Conservation (phyloP, 2,329 filamentous ascomycete genomes). For the Penicillium sp. region DNA sequence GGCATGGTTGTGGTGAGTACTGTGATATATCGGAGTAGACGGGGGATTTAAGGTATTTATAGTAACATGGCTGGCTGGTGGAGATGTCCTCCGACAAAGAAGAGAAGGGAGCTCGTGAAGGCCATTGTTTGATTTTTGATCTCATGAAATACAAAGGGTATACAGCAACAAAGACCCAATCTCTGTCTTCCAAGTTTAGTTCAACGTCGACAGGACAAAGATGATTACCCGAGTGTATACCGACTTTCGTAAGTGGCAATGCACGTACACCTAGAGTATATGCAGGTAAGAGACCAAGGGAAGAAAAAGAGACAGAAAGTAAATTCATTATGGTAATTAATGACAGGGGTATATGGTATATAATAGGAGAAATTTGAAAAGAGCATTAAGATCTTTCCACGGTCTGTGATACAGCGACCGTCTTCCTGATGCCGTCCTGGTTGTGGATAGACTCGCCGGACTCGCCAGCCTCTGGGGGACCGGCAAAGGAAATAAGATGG, state of each 20-base stretch:
- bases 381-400: conserved; percentile 7
- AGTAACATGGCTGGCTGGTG: neutral
- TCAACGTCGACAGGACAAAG: neutral
- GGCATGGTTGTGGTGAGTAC: neutral
- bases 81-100: neutral
- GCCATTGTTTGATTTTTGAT: neutral
- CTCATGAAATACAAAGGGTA: neutral
- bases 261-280: too few species aligned
- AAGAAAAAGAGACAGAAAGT: neutral
- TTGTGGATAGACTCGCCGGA: conserved; percentile 1
- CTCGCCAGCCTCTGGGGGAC: conserved; percentile 16
- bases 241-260: neutral
- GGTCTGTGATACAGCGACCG: conserved; percentile 18
- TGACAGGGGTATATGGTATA: conserved; percentile 1
- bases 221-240: neutral
- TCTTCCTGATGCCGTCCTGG: conserved; percentile 19
- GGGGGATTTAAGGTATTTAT: neutral
- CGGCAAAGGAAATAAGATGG: conserved; percentile 31
- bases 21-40: neutral
- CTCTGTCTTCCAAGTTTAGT: neutral
- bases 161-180: neutral
- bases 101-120: neutral
- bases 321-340: conserved; percentile 2
- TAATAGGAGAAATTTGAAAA: neutral
- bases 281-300: neutral